Conservation (phyloP, 306 rosid genomes). For the Rosa chinensis region DNA sequence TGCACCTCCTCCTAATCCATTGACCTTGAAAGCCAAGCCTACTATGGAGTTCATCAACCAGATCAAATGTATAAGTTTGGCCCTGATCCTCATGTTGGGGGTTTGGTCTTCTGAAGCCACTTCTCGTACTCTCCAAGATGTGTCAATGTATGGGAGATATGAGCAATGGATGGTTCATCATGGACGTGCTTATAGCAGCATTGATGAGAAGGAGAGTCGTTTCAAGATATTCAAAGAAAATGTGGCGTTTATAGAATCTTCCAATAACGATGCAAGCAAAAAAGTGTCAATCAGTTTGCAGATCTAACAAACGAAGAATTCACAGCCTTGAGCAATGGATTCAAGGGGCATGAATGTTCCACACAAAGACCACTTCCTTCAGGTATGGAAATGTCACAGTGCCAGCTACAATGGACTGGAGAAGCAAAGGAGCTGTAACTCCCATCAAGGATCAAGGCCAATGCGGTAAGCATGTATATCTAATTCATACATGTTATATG, state of each 20-base stretch:
- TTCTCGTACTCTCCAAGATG: constrained; percentile 12
- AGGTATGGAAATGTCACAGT: constrained; percentile 1
- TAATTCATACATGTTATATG: background rate
- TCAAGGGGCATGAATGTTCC: background rate
- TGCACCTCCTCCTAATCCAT: background rate
- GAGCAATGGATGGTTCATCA: constrained; percentile 36
- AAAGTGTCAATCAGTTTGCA: constrained; percentile 25
- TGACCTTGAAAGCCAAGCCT: background rate
- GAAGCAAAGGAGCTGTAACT: constrained; percentile 1
- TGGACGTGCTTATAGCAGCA: constrained; percentile 22
- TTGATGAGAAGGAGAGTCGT: constrained; percentile 28
- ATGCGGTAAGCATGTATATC: background rate
- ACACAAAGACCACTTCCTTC: background rate
- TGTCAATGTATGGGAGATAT: constrained; percentile 12
- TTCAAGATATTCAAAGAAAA: constrained; percentile 32
- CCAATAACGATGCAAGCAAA: constrained; percentile 21
- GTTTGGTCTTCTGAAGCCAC: constrained; percentile 13
- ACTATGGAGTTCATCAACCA: background rate
- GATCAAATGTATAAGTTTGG: background rate
- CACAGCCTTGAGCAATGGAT: background rate
- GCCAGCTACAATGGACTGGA: background rate
- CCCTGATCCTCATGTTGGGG: constrained; percentile 1
- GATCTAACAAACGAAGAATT: constrained; percentile 32
- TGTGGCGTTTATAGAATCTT: constrained; percentile 24
- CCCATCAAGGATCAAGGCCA: constrained; percentile 1